Percentiles rank a stretch among this genome's conserved stretches.
Conservation (phyloP, 495 filamentous ascomycete species). For the Daldinia vernicosa region DNA sequence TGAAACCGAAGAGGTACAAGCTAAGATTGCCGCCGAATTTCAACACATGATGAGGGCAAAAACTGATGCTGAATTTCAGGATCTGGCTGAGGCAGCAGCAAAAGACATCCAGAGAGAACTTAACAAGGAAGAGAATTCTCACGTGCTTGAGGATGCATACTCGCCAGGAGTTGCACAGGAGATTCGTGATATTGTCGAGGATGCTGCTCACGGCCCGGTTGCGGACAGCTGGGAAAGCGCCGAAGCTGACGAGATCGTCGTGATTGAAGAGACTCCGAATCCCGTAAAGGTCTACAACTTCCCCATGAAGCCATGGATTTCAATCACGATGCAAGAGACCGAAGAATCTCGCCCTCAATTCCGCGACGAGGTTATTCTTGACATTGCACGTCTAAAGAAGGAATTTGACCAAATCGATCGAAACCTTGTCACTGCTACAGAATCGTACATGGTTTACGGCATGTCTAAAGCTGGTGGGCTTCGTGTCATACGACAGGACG, state of each 20-base stretch:
- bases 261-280: slow-evolving; percentile 70
- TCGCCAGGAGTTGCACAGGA: slow-evolving; percentile 63
- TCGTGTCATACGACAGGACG: slow-evolving; percentile 91
- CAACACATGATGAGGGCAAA: slow-evolving; percentile 53
- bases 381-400: slow-evolving; percentile 93
- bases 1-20: slow-evolving; percentile 59
- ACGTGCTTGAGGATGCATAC: slow-evolving; percentile 60
- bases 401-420: slow-evolving; percentile 97
- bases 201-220: slow-evolving; percentile 62
- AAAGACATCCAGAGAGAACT: slow-evolving; percentile 65
- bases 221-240: slow-evolving; percentile 85
- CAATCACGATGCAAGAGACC: slow-evolving; percentile 67
- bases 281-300: slow-evolving; percentile 89
- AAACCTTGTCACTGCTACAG: slow-evolving; percentile 87
- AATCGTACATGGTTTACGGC: slow-evolving; percentile 90
- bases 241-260: slow-evolving; percentile 73
- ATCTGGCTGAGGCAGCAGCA: slow-evolving; percentile 55
- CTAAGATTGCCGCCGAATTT: slow-evolving; percentile 56
- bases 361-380: slow-evolving; percentile 77
- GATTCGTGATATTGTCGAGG: slow-evolving; percentile 66
- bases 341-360: slow-evolving; percentile 62
- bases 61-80: slow-evolving; percentile 57
- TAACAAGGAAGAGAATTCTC: slow-evolving; percentile 61
- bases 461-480: slow-evolving; percentile 91
- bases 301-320: slow-evolving; percentile 93